A percentile compares a stretch with the other conserved stretches of the same genome.
phyloP scores from a whole-genome alignment of 2,329 filamentous ascomycete species.

The Shiraia bambusicola region DNA sequence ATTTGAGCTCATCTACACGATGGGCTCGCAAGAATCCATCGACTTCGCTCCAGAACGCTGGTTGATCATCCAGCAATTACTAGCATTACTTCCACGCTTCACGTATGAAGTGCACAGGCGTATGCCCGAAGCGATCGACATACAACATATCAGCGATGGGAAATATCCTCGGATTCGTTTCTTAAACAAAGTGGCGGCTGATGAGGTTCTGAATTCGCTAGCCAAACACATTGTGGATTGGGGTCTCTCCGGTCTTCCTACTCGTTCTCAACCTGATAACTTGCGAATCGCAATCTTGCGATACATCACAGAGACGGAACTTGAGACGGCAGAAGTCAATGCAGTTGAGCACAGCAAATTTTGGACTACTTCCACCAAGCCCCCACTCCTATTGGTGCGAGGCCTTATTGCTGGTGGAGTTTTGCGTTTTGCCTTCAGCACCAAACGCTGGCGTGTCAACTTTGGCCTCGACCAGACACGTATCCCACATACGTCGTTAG shows the following conservation, averaged over 20 bases:
- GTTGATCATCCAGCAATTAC: slow-evolving; percentile 55
- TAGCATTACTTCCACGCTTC: slow-evolving; percentile 47
- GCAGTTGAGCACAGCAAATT: slow-evolving; percentile 25
- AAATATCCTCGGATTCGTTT: slow-evolving; percentile 55
- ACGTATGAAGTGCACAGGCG: slow-evolving; percentile 28
- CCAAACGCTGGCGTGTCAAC: slow-evolving; percentile 66
- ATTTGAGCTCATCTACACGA: slow-evolving; percentile 64
- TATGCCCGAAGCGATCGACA: slow-evolving; percentile 48
- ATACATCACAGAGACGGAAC: slow-evolving; percentile 48
- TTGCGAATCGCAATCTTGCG: slow-evolving; percentile 37
- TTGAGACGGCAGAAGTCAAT: slow-evolving; percentile 34
- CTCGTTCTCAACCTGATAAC: slow-evolving; percentile 29
- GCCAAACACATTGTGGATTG: slow-evolving; percentile 43
- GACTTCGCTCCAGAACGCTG: slow-evolving; percentile 59
- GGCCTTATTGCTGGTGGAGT: slow-evolving; percentile 60
- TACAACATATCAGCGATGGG: slow-evolving; percentile 34
- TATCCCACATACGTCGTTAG: slow-evolving; percentile 54
- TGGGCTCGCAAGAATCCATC: slow-evolving; percentile 54
- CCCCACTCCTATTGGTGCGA: slow-evolving; percentile 52
- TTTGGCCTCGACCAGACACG: slow-evolving; percentile 56
- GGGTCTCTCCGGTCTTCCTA: slow-evolving; percentile 42
- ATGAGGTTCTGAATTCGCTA: slow-evolving; percentile 26
- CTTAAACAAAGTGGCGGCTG: slow-evolving; percentile 43
- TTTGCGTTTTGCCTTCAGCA: slow-evolving; percentile 54
- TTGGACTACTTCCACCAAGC: slow-evolving; percentile 40